These are phyloP conservation scores for Coniochaeta prunicola DNA, from an alignment of 2,329 filamentous ascomycete species.

Conservation along the genomic window DNA sequence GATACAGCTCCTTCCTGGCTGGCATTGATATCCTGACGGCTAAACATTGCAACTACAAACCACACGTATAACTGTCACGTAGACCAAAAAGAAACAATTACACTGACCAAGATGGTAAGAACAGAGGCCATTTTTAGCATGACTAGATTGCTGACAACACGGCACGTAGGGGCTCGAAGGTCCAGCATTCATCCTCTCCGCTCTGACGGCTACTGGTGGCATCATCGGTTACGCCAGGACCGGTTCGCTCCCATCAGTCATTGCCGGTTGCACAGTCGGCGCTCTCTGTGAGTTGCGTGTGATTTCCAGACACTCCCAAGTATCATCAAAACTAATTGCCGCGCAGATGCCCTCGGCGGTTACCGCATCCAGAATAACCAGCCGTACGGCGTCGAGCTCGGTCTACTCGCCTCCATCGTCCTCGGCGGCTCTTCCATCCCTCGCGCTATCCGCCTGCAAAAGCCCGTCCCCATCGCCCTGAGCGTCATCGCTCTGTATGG, in stretches of 20 bases:
- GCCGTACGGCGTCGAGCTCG: conserved; percentile 79
- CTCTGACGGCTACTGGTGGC: conserved; percentile 79
- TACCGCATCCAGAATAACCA: conserved; percentile 69
- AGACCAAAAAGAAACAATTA: background rate
- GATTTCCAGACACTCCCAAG: background rate
- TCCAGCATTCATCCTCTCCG: conserved; percentile 71
- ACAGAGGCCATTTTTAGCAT: background rate
- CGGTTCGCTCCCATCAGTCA: conserved; percentile 78
- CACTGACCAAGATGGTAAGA: background rate
- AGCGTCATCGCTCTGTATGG: conserved; percentile 75
- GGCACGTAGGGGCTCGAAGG: conserved; percentile 19
- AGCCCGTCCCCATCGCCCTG: conserved; percentile 76
- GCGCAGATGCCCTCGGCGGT: conserved; percentile 66
- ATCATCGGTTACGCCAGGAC: conserved; percentile 81
- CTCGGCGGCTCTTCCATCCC: conserved; percentile 81
- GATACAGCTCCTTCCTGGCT: background rate
- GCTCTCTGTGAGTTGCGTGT: conserved; percentile 39
- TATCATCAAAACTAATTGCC: background rate
- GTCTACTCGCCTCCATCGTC: conserved; percentile 79
- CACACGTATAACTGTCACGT: background rate
- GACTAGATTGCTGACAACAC: background rate
- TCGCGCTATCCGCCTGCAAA: conserved; percentile 72
- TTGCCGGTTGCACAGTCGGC: conserved; percentile 79
- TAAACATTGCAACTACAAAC: background rate
- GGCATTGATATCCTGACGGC: background rate